Base-by-base conservation (phyloP, 2,329 filamentous ascomycete genomes). In the Calonectria montana region DNA sequence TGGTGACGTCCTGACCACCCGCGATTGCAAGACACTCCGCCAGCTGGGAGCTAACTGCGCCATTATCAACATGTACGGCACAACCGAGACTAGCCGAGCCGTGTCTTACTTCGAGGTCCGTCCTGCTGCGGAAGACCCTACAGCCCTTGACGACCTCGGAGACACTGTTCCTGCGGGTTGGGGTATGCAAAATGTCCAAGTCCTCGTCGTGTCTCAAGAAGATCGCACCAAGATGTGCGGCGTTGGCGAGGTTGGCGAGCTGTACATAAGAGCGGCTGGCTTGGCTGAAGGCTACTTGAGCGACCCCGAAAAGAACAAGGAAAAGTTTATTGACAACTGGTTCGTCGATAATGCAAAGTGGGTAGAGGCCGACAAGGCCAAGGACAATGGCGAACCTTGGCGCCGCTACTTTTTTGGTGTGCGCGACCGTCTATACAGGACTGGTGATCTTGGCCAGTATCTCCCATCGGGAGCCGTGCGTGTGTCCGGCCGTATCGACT, bases 171-270 rank as follows among this genome's bases (percentile, higher is more conserved):
- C 96, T 4, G 95, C 93, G 23, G 96, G 96, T 13, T 89, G 88
- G 81, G 96, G 96, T 25, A 98, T 98, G 92, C 84, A 94, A 76
- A 91, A 98, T 78, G 96, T 98, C 2, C 96, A 98, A 82, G 87
- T 98, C 39, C 87, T 98, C 1, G 93, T 98, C 3, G 94, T 98
- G 18, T 90, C 94, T 82, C 92, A 91, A 18, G 88, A 91, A 65
- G 87, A 92, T 72, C 82, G 88, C 41, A 92, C 87, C 73, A 91
- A 90, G 77, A 85, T 97, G 21, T 98, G 96, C 82, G 90, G 89
- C 50, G 87, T 97, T 27, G 95, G 95, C 9, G 94, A 97, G 81
- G 90, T 93, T 53, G 96, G 96, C 39, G 95, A 98, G 82, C 92
- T 98, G 12, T 95, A 93, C 72, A 89, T 98, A 37, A 88, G 96